phyloP scores from a whole-genome alignment of 306 rosid genomes.

The Glycine latifolia region DNA sequence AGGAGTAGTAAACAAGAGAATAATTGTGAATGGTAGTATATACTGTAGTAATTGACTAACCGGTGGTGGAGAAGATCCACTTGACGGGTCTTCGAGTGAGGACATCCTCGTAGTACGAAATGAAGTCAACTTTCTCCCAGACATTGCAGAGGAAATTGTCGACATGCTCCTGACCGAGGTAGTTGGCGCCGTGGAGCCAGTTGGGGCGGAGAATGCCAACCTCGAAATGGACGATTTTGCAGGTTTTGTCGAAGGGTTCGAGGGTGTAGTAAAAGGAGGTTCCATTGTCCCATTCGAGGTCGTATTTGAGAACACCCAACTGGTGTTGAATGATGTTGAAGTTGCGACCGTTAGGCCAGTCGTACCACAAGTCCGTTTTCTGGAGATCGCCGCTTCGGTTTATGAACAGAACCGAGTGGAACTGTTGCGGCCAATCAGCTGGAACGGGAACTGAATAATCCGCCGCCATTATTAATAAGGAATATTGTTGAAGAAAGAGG shows the following conservation, averaged over 20 bases:
- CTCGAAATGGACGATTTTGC: constrained; percentile 56
- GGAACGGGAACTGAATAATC: constrained; percentile 43
- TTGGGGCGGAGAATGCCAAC: constrained; percentile 89
- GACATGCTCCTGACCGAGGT: constrained; percentile 67
- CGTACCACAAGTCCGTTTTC: constrained; percentile 87
- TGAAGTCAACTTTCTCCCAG: constrained; percentile 89
- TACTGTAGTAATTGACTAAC: too few species aligned
- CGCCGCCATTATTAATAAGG: not conserved
- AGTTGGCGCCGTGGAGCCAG: constrained; percentile 86
- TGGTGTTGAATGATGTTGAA: constrained; percentile 89
- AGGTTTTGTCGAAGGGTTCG: constrained; percentile 51
- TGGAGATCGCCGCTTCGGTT: constrained; percentile 63
- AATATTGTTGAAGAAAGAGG: constrained; percentile 22
- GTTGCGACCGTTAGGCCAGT: constrained; percentile 92
- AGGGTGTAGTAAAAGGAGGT: constrained; percentile 72
- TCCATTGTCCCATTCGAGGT: constrained; percentile 94
- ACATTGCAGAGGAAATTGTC: constrained; percentile 87
- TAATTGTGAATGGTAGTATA: too few species aligned
- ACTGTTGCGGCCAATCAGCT: constrained; percentile 68
- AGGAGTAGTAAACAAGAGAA: too few species aligned
- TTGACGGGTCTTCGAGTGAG: constrained; percentile 73
- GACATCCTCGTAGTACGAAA: constrained; percentile 80
- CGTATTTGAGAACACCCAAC: constrained; percentile 62
- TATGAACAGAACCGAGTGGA: constrained; percentile 74
- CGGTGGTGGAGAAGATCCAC: constrained; percentile 67